A percentile compares a stretch with the other conserved stretches of the same genome.
Conservation (phyloP, 2,329 filamentous ascomycete species). For the Pseudogymnoascus sp. region DNA sequence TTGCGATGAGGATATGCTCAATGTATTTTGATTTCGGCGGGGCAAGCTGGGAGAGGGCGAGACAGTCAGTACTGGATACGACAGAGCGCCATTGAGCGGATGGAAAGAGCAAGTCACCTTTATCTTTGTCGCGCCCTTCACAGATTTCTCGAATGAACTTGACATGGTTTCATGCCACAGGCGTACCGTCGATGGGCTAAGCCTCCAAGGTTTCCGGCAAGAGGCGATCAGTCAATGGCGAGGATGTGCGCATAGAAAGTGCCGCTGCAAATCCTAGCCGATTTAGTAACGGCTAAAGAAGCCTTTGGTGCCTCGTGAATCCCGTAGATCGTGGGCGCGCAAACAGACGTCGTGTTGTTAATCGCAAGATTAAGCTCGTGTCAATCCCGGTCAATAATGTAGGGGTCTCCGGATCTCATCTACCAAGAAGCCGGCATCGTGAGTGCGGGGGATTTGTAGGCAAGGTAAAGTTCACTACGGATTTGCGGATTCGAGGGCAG, state of each 20-base stretch:
- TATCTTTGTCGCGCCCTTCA: slow-evolving; percentile 97
- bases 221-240: background rate
- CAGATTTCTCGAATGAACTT: slow-evolving; percentile 94
- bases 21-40: slow-evolving; percentile 99
- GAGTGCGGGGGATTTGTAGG: background rate
- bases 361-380: slow-evolving; percentile 9
- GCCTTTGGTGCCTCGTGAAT: background rate
- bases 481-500: background rate
- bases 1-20: slow-evolving; percentile 93
- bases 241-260: background rate
- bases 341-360: slow-evolving; percentile 1
- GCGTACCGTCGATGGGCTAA: slow-evolving; percentile 9
- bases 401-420: slow-evolving; percentile 2
- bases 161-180: slow-evolving; percentile 45
- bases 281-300: background rate
- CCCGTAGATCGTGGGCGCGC: background rate
- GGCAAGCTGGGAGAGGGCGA: slow-evolving; percentile 54
- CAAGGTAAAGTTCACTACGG: background rate
- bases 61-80: background rate
- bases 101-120: slow-evolving; percentile 51
- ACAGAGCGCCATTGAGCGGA: background rate
- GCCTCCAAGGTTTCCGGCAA: slow-evolving; percentile 1
- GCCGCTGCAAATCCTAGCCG: background rate
- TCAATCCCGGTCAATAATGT: slow-evolving; percentile 5
- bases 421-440: background rate